A percentile compares a stretch with the other conserved stretches of the same genome.
Evolutionary conservation across 495 filamentous ascomycete genomes (phyloP).

Genomic region (Viridothelium virens): DNA sequence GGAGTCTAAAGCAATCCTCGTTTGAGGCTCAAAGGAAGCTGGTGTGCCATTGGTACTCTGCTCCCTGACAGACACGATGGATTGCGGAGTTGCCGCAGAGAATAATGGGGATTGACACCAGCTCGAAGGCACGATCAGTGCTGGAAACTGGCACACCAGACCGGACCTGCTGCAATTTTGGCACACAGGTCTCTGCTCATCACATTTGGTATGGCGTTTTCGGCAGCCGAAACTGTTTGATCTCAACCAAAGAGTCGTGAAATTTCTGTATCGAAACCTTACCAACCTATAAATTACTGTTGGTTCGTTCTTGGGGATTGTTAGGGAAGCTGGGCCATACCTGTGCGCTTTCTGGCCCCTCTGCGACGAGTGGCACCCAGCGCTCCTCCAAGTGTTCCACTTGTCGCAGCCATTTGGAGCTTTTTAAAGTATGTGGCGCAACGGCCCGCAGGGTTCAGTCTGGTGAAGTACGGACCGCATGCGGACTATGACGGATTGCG

Average conservation of each 20-base stretch:
- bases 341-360: not conserved
- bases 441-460: no score
- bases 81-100: not conserved
- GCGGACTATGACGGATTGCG: no score
- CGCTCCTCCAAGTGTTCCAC: no score
- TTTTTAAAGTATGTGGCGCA: no score
- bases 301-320: not conserved
- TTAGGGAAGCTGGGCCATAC: not conserved
- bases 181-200: not conserved
- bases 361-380: not conserved
- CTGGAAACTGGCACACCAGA: not conserved
- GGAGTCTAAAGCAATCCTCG: not conserved
- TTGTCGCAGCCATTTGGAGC: no score
- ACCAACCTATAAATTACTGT: not conserved
- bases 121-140: not conserved
- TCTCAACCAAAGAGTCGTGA: not conserved
- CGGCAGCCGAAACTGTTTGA: not conserved
- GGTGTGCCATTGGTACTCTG: not conserved
- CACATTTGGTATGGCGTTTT: not conserved
- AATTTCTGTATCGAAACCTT: not conserved
- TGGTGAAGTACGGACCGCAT: no score
- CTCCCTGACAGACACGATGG: not conserved
- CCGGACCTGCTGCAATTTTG: not conserved
- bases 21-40: not conserved
- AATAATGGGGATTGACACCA: not conserved